These are phyloP conservation scores for Aspergillus sp. DNA, from an alignment of 2,329 filamentous ascomycete species.

Conservation along the genomic window DNA sequence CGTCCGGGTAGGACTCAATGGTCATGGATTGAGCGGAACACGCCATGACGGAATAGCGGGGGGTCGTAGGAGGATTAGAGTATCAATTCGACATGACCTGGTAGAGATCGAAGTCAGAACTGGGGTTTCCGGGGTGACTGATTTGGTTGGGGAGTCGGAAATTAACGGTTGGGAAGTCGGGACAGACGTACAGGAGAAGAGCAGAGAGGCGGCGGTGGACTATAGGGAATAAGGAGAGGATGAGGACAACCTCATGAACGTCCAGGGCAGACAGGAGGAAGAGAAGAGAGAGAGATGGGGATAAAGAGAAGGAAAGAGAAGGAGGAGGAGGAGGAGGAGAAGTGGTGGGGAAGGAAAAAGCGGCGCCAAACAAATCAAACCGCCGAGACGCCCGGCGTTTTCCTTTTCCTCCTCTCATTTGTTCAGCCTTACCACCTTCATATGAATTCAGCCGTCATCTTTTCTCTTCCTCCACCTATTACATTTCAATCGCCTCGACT, in stretches of 20 bases:
- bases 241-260: conserved; percentile 6
- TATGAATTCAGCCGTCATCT: not conserved
- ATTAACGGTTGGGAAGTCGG: not conserved
- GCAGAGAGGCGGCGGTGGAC: not conserved
- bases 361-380: not conserved
- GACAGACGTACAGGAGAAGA: not conserved
- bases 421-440: not conserved
- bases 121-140: not conserved
- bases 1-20: conserved; percentile 35
- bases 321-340: conserved; percentile 1
- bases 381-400: conserved; percentile 2
- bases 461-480: not conserved
- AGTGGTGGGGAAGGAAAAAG: not conserved
- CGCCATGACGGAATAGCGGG: conserved; percentile 30
- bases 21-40: conserved; percentile 41
- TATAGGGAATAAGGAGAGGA: not conserved
- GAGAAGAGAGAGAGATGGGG: conserved; percentile 9
- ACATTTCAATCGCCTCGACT: too few relatives aligned
- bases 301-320: conserved; percentile 4
- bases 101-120: not conserved
- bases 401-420: conserved; percentile 1
- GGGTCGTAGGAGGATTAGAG: not conserved
- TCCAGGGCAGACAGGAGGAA: conserved; percentile 3
- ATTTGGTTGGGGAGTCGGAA: not conserved
- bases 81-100: conserved; percentile 17